phyloP scores from a whole-genome alignment of 257 asterid genomes.

The Galeopsis tetrahit region DNA sequence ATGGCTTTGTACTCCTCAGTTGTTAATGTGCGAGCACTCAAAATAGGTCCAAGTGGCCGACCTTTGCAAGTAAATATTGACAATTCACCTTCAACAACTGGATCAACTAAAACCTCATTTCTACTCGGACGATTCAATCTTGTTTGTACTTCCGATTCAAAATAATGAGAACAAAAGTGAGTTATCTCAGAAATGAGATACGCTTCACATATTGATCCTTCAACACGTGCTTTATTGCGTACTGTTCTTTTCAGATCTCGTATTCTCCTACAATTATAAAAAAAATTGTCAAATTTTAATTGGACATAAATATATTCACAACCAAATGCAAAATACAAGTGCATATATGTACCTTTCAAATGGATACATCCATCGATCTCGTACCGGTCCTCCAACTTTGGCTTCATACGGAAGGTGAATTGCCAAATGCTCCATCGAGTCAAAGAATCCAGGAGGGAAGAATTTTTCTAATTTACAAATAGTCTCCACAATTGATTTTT shows the following conservation, averaged over 20 bases:
- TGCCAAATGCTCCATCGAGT: not conserved
- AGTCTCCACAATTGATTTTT: not conserved
- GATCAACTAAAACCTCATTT: not conserved
- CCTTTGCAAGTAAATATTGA: not conserved
- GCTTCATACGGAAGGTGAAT: not conserved
- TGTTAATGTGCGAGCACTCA: not conserved
- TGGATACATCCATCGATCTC: slow-evolving; percentile 3
- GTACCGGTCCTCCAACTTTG: not conserved
- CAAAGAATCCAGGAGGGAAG: not conserved
- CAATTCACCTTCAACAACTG: not conserved
- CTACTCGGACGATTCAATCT: too few relatives aligned
- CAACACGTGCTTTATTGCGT: too few relatives aligned
- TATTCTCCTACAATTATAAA: too few relatives aligned
- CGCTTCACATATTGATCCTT: too few relatives aligned
- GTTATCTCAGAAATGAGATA: too few relatives aligned
- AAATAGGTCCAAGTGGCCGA: not conserved
- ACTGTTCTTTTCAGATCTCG: too few relatives aligned
- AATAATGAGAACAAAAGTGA: too few relatives aligned
- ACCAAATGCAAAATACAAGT: not conserved
- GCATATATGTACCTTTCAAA: not conserved
- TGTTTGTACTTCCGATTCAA: too few relatives aligned
- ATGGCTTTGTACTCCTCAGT: not conserved
- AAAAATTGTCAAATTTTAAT: too few relatives aligned
- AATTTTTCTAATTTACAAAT: not conserved
- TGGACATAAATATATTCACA: too few relatives aligned